A percentile compares a stretch with the other conserved stretches of the same genome.
Conservation (phyloP, 805 yeast genomes). For the Kuraishia floccosa region DNA sequence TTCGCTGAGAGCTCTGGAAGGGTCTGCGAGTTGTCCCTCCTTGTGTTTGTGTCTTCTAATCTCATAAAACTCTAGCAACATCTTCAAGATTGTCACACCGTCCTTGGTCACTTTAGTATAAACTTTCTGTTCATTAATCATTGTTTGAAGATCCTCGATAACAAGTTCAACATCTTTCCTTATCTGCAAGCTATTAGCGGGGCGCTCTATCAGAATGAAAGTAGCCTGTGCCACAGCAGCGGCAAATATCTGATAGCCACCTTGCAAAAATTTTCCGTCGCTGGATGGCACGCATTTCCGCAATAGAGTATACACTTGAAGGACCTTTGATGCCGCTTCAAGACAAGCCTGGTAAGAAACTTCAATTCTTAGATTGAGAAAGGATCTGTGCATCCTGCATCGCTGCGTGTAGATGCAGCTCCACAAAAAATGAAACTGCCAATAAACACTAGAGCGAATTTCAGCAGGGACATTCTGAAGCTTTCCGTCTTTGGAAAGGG, state of each 20-base stretch:
- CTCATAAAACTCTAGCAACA: slow-evolving; percentile 1
- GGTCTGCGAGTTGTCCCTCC: neutral
- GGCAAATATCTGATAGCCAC: slow-evolving; percentile 1
- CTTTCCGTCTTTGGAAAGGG: slow-evolving; percentile 4
- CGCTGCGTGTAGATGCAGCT: slow-evolving; percentile 11
- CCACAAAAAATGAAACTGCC: slow-evolving; percentile 10
- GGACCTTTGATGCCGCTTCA: slow-evolving; percentile 1
- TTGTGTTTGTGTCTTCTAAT: neutral
- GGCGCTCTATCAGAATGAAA: slow-evolving; percentile 1
- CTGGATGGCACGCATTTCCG: neutral
- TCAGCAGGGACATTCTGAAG: slow-evolving; percentile 5
- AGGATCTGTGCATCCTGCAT: slow-evolving; percentile 3
- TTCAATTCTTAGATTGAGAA: neutral
- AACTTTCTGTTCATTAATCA: neutral
- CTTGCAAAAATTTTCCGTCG: slow-evolving; percentile 1
- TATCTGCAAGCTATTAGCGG: neutral
- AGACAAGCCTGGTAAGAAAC: neutral
- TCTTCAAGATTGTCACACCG: neutral
- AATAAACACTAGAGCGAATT: slow-evolving; percentile 12
- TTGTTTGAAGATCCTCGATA: neutral
- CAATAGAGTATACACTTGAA: neutral
- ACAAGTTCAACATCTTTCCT: neutral
- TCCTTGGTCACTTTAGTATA: neutral
- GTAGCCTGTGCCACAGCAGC: slow-evolving; percentile 2
- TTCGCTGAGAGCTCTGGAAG: slow-evolving; percentile 1